Conservation (phyloP, 2,329 filamentous ascomycete genomes). For the Eutypa lata region DNA sequence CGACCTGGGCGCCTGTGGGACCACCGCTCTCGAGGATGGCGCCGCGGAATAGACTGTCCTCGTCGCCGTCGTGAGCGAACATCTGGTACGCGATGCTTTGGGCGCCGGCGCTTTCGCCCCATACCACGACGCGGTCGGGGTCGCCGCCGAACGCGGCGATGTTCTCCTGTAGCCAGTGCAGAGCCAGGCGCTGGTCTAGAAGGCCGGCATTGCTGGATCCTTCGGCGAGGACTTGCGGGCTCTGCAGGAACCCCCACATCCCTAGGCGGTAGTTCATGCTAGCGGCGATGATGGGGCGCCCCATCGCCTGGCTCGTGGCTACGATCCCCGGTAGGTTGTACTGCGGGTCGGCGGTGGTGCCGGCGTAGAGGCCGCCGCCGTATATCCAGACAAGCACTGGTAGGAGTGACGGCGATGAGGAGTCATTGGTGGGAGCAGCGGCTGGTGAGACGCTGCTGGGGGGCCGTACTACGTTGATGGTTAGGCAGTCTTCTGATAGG, state of each 20-base stretch:
- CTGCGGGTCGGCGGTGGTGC: slow-evolving; percentile 48
- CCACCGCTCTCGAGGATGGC: slow-evolving; percentile 53
- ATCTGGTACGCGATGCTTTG: slow-evolving; percentile 45
- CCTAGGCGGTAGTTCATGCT: slow-evolving; percentile 52
- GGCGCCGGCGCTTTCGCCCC: slow-evolving; percentile 44
- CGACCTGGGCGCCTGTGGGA: slow-evolving; percentile 27
- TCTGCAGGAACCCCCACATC: slow-evolving; percentile 52
- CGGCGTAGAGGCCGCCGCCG: slow-evolving; percentile 50
- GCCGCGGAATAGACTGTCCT: slow-evolving; percentile 52
- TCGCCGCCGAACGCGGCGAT: slow-evolving; percentile 50
- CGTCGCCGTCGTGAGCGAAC: slow-evolving; percentile 50
- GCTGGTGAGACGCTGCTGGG: slow-evolving; percentile 23
- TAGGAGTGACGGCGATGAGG: slow-evolving; percentile 12
- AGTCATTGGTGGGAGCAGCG: slow-evolving; percentile 17
- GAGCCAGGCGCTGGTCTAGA: slow-evolving; percentile 45
- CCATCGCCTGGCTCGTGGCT: slow-evolving; percentile 46
- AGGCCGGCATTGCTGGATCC: slow-evolving; percentile 48
- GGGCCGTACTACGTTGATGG: slow-evolving; percentile 40
- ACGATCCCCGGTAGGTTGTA: slow-evolving; percentile 66
- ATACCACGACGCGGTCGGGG: slow-evolving; percentile 42
- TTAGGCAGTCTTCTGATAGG: slow-evolving; percentile 48
- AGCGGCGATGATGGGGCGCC: slow-evolving; percentile 51
- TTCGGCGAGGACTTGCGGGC: slow-evolving; percentile 38
- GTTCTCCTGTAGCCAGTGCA: slow-evolving; percentile 52
- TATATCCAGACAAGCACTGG: slow-evolving; percentile 57